Conservation (phyloP, 345 rosid species). For the Kernera saxatilis region DNA sequence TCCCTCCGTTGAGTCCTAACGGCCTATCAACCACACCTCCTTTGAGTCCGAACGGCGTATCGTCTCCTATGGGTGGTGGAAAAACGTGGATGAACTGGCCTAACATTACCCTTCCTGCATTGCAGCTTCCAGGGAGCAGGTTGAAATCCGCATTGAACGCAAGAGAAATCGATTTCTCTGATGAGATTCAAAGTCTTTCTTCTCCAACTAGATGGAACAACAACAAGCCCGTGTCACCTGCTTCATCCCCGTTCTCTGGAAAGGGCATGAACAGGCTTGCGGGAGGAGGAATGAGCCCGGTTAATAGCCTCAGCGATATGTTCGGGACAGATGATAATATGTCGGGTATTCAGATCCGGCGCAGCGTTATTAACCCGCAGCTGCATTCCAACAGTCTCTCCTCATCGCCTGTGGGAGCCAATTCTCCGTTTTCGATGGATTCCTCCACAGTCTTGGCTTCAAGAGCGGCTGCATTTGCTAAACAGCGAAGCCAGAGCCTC, state of each 20-base stretch:
- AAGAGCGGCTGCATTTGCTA: conserved; percentile 61
- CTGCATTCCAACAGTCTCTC: conserved; percentile 32
- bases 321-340: conserved; percentile 45
- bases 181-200: conserved; percentile 49
- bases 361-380: conserved; percentile 42
- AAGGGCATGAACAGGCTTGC: conserved; percentile 43
- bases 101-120: conserved; percentile 41
- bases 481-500: conserved; percentile 69
- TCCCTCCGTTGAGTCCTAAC: conserved; percentile 34
- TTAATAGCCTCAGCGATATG: conserved; percentile 61
- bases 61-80: conserved; percentile 49
- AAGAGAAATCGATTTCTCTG: conserved; percentile 56
- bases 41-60: conserved; percentile 50
- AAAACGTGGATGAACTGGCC: conserved; percentile 53
- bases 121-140: conserved; percentile 84
- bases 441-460: conserved; percentile 49
- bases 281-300: conserved; percentile 50
- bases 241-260: conserved; percentile 42
- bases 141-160: conserved; percentile 59
- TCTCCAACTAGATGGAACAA: conserved; percentile 66
- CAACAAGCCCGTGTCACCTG: conserved; percentile 32
- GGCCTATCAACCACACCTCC: conserved; percentile 70
- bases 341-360: conserved; percentile 42
- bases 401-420: conserved; percentile 45
- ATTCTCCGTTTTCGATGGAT: conserved; percentile 41